Percentiles rank a stretch among this genome's conserved stretches.
These are phyloP conservation scores for Neodidymelliopsis sp. DNA, from an alignment of 2,329 filamentous ascomycete genomes.

Conservation along the genomic window DNA sequence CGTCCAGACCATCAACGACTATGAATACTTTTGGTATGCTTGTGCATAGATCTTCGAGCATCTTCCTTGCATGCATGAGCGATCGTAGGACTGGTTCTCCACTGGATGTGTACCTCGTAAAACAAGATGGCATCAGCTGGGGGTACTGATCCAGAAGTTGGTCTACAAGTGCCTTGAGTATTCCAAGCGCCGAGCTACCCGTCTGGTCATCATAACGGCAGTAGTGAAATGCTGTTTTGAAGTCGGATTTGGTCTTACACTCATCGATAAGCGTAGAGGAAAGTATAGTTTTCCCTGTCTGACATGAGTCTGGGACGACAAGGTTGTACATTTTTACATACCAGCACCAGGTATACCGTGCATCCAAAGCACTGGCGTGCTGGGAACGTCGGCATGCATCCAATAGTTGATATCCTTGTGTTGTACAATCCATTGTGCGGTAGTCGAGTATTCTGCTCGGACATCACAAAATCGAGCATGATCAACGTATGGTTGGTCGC, in stretches of 20 bases:
- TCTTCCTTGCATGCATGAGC: conserved; percentile 19
- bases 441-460: conserved; percentile 20
- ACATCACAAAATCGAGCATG: conserved; percentile 18
- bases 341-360: conserved; percentile 37
- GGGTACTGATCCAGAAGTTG: conserved; percentile 27
- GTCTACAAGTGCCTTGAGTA: conserved; percentile 28
- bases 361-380: conserved; percentile 24
- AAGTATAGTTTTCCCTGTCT: conserved; percentile 37
- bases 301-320: not conserved
- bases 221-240: conserved; percentile 31
- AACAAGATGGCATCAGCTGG: conserved; percentile 23
- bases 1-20: conserved; percentile 37
- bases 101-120: conserved; percentile 18
- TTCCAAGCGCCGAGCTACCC: conserved; percentile 20
- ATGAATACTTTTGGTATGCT: conserved; percentile 29
- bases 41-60: conserved; percentile 31
- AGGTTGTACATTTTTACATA: not conserved
- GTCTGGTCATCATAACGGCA: conserved; percentile 29
- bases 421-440: conserved; percentile 30
- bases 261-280: conserved; percentile 35
- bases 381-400: conserved; percentile 19
- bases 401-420: conserved; percentile 30
- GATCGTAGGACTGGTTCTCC: conserved; percentile 30
- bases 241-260: conserved; percentile 14
- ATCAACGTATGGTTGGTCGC: conserved; percentile 18